phyloP scores from a whole-genome alignment of 495 filamentous ascomycete genomes.

The Penicillium chermesinum region DNA sequence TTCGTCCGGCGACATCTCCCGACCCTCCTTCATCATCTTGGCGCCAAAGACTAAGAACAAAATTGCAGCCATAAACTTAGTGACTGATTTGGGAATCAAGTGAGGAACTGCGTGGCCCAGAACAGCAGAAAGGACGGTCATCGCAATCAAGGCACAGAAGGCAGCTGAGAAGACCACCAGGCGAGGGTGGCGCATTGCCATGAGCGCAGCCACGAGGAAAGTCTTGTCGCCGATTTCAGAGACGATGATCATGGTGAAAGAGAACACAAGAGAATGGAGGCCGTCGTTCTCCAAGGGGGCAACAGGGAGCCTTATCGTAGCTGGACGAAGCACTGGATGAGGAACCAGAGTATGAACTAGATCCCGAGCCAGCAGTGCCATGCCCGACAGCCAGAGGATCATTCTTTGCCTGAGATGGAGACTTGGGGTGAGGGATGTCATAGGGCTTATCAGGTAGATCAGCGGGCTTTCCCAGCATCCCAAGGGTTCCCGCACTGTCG shows the following conservation, averaged over 20 bases:
- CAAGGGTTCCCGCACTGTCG: constrained; percentile 38
- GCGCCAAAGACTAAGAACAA: constrained; percentile 87
- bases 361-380: constrained; percentile 41
- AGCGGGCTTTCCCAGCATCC: constrained; percentile 74
- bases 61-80: constrained; percentile 75
- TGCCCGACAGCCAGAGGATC: constrained; percentile 58
- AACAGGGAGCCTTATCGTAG: constrained; percentile 31
- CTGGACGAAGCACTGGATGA: constrained; percentile 13
- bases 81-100: constrained; percentile 81
- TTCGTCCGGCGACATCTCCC: constrained; percentile 79
- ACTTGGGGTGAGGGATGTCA: constrained; percentile 69
- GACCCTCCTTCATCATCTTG: constrained; percentile 80
- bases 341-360: constrained; percentile 17
- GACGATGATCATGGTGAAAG: constrained; percentile 94
- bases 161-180: constrained; percentile 90
- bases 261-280: constrained; percentile 86
- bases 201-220: constrained; percentile 92
- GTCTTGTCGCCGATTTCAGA: constrained; percentile 99
- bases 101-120: constrained; percentile 90
- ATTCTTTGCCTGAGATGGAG: constrained; percentile 60
- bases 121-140: constrained; percentile 97
- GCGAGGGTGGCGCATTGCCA: constrained; percentile 98
- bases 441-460: constrained; percentile 77
- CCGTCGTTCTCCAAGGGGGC: constrained; percentile 64
- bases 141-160: constrained; percentile 81